Evolutionary conservation across 495 filamentous ascomycete species (phyloP).

Genomic region (Penicillium nucicola): DNA sequence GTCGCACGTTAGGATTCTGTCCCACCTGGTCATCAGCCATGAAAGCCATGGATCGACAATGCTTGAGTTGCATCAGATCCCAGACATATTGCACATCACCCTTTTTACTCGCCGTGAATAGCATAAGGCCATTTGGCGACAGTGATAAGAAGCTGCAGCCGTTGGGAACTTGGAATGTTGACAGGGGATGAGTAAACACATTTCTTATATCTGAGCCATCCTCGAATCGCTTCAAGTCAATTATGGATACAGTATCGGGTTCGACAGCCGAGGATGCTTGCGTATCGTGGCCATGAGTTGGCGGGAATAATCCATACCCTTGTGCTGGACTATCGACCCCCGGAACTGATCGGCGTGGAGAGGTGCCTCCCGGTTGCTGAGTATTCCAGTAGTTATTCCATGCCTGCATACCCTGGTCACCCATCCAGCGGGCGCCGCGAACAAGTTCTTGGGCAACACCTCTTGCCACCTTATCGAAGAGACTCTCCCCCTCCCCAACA

Average conservation of each 20-base stretch:
- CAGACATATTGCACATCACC: constrained; percentile 91
- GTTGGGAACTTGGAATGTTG: constrained; percentile 75
- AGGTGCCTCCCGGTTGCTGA: constrained; percentile 36
- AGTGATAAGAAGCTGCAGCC: constrained; percentile 93
- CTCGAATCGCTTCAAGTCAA: constrained; percentile 71
- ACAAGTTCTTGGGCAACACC: constrained; percentile 91
- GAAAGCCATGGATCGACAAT: constrained; percentile 41
- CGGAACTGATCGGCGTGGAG: constrained; percentile 24
- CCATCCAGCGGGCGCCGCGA: constrained; percentile 80
- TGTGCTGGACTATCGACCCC: constrained; percentile 26
- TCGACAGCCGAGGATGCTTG: constrained; percentile 51
- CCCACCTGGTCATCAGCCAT: constrained; percentile 32
- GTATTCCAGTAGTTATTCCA: constrained; percentile 91
- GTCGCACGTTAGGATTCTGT: constrained; percentile 59
- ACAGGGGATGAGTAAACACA: constrained; percentile 56
- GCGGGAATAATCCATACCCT: constrained; percentile 57
- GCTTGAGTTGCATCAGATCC: constrained; percentile 73
- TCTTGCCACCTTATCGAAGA: constrained; percentile 80
- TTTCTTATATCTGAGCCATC: constrained; percentile 37
- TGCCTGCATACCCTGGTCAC: constrained; percentile 77
- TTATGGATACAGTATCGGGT: constrained; percentile 76
- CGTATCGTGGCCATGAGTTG: constrained; percentile 64
- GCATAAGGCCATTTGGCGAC: constrained; percentile 74
- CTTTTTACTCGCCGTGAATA: constrained; percentile 88
- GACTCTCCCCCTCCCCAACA: constrained; percentile 71